These are phyloP conservation scores for Enterocytospora artemiae DNA, from an alignment of 371 early-diverging fungal genomes.

Conservation along the genomic window DNA sequence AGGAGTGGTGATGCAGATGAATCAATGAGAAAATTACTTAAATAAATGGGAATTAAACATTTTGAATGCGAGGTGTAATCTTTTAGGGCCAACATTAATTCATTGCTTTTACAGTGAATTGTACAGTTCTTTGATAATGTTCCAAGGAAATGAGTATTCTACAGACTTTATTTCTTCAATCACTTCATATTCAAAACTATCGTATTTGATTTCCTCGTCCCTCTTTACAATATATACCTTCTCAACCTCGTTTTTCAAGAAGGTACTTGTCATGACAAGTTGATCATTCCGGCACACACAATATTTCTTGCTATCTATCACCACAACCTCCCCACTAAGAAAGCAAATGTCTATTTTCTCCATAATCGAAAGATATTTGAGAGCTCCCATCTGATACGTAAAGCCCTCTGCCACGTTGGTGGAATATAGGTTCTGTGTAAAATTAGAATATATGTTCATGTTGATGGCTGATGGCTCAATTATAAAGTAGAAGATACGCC, in stretches of 20 bases:
- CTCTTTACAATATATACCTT: not conserved
- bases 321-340: not conserved
- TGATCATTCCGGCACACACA: not conserved
- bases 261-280: not conserved
- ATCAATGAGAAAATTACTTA: constrained; percentile 54
- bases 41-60: constrained; percentile 39
- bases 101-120: not conserved
- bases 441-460: not conserved
- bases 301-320: not conserved
- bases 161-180: not conserved
- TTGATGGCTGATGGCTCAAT: not conserved
- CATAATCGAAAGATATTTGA: not conserved
- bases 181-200: not conserved
- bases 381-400: not conserved
- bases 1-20: constrained; percentile 42
- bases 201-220: not conserved
- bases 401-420: not conserved
- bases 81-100: not conserved
- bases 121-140: not conserved
- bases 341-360: not conserved
- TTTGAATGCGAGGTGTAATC: not conserved
- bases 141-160: not conserved
- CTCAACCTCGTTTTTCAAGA: not conserved
- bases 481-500: constrained; percentile 47
- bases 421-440: not conserved